Evolutionary conservation across 495 filamentous ascomycete species (phyloP).

Genomic region (Jackrogersella multiformis): DNA sequence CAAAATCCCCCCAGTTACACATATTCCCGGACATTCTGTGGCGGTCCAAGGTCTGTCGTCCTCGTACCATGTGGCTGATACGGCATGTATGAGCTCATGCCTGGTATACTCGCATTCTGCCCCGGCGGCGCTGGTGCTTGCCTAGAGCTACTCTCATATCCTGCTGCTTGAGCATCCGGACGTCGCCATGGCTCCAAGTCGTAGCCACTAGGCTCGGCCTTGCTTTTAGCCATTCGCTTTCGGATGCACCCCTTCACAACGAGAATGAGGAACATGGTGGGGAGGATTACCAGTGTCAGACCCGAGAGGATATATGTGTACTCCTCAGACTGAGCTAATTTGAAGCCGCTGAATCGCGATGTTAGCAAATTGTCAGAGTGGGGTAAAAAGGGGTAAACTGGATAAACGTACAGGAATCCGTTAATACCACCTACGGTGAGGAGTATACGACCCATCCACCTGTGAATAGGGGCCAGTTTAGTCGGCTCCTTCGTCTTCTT

Average conservation of each 20-base stretch:
- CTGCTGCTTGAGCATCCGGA: neutral
- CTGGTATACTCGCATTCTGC: slow-evolving; percentile 26
- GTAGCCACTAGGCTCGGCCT: slow-evolving; percentile 37
- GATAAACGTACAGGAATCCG: slow-evolving; percentile 55
- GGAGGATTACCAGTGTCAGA: slow-evolving; percentile 42
- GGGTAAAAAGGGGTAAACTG: neutral
- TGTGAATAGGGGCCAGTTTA: slow-evolving; percentile 56
- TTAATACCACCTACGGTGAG: slow-evolving; percentile 61
- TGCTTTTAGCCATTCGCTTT: slow-evolving; percentile 28
- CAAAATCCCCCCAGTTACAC: slow-evolving; percentile 1
- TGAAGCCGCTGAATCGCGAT: slow-evolving; percentile 47
- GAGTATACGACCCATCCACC: slow-evolving; percentile 62
- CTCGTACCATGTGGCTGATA: slow-evolving; percentile 19
- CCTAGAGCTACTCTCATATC: neutral
- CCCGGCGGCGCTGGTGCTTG: slow-evolving; percentile 12
- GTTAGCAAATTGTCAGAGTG: slow-evolving; percentile 4
- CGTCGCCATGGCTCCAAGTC: slow-evolving; percentile 42
- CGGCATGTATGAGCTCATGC: slow-evolving; percentile 24
- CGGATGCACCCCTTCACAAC: slow-evolving; percentile 32
- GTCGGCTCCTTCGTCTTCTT: slow-evolving; percentile 55
- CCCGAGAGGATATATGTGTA: slow-evolving; percentile 51
- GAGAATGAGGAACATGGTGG: slow-evolving; percentile 41
- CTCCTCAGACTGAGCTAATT: slow-evolving; percentile 47
- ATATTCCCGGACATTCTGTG: slow-evolving; percentile 27
- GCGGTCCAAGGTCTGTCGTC: slow-evolving; percentile 7